Evolutionary conservation across 2,329 filamentous ascomycete species (phyloP).

Genomic region (Emmonsiellopsis sp.): DNA sequence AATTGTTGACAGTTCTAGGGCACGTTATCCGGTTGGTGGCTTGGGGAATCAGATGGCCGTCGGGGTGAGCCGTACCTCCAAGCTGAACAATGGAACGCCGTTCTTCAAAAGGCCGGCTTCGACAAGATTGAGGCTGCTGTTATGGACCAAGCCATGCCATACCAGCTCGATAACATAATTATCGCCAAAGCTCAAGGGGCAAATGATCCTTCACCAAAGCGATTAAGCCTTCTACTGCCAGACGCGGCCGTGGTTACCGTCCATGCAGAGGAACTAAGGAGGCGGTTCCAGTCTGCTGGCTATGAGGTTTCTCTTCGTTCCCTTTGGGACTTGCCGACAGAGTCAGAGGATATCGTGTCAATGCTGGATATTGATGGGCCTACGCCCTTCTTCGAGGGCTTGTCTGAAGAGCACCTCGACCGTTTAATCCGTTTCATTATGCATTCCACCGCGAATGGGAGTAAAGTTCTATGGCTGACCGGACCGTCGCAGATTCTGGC

Average conservation of each 20-base stretch:
- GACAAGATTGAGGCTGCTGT: neutral
- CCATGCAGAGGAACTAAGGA: neutral
- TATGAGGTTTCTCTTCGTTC: neutral
- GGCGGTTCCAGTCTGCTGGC: neutral
- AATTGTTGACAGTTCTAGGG: neutral
- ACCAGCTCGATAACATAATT: neutral
- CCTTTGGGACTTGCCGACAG: neutral
- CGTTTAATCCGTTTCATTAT: neutral
- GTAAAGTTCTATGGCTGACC: constrained; percentile 4
- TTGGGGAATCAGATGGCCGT: constrained; percentile 2
- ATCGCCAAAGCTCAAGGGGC: neutral
- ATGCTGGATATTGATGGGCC: constrained; percentile 4
- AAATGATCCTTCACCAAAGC: neutral
- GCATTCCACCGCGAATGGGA: neutral
- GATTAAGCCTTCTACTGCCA: neutral
- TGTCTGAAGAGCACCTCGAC: neutral
- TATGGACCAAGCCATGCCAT: neutral
- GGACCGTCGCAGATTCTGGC: constrained; percentile 3
- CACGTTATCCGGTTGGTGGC: constrained; percentile 7
- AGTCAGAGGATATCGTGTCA: constrained; percentile 5
- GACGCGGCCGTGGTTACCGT: neutral
- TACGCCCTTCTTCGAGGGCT: neutral
- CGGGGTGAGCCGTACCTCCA: neutral
- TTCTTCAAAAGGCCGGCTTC: constrained; percentile 4
- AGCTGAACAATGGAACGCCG: constrained; percentile 2